phyloP scores from a whole-genome alignment of 306 rosid species.

The Crotalaria pallida region DNA sequence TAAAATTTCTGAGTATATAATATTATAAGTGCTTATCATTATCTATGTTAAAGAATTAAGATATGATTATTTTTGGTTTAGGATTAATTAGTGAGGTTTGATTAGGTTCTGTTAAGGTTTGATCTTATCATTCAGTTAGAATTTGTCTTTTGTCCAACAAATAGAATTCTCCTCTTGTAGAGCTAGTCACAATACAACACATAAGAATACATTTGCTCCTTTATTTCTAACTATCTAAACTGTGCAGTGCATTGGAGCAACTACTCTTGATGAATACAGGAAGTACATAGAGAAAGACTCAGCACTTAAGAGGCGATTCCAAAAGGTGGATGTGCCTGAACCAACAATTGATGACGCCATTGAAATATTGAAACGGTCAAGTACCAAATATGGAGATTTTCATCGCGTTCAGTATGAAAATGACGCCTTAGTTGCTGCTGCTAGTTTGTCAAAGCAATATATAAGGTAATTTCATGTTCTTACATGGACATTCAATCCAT shows the following conservation, averaged over 20 bases:
- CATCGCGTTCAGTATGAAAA: not conserved
- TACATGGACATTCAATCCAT: not conserved
- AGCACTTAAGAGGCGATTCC: not conserved
- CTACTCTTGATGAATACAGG: conserved; percentile 8
- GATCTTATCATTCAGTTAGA: no score
- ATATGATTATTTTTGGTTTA: no score
- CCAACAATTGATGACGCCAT: not conserved
- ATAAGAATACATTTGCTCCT: no score
- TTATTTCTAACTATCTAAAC: not conserved
- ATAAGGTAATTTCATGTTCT: not conserved
- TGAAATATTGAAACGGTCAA: not conserved
- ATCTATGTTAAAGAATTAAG: no score
- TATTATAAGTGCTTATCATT: not conserved
- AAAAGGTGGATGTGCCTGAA: not conserved
- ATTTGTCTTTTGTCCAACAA: no score
- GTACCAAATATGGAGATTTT: not conserved
- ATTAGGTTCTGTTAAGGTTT: no score
- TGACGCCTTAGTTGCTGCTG: conserved; percentile 9
- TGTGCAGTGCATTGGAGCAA: conserved; percentile 14
- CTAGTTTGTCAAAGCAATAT: conserved; percentile 1
- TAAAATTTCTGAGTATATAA: not conserved
- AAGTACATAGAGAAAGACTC: conserved; percentile 20
- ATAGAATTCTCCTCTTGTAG: no score
- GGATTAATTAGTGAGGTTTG: no score
- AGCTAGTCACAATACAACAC: no score